phyloP scores from a whole-genome alignment of 768 basidiomycete genomes.

The Mycena chlorophos region DNA sequence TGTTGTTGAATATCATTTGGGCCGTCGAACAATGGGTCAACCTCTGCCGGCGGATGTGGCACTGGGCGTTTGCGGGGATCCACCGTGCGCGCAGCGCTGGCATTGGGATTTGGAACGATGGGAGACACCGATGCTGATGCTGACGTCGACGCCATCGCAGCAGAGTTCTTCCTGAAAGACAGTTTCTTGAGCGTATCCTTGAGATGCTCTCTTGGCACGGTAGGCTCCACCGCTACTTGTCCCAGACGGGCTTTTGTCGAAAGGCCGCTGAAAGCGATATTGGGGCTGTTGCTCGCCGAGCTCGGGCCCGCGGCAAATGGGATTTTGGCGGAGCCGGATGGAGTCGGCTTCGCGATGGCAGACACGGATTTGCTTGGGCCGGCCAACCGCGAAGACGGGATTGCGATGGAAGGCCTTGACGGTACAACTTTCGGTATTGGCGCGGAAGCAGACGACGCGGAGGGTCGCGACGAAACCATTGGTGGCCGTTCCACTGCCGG shows the following conservation, averaged over 20 bases:
- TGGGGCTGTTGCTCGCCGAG: background rate
- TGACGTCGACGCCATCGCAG: conserved; percentile 1
- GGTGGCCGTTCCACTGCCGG: background rate
- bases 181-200: conserved; percentile 25
- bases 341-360: conserved; percentile 1
- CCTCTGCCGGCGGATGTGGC: conserved; percentile 3
- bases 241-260: conserved; percentile 40
- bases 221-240: conserved; percentile 26
- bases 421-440: background rate
- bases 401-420: background rate
- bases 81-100: background rate
- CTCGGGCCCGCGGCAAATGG: conserved; percentile 14
- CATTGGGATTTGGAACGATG: background rate
- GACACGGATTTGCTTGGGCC: background rate
- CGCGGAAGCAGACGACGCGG: too few relatives aligned
- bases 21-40: conserved; percentile 14
- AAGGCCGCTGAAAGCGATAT: conserved; percentile 25
- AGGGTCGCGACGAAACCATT: too few relatives aligned
- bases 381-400: background rate
- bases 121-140: conserved; percentile 1
- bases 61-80: background rate
- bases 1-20: conserved; percentile 4
- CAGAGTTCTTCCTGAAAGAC: conserved; percentile 34
- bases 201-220: conserved; percentile 23
- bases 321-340: background rate